Conservation (phyloP, 176 grass and related monocot genomes). For the Rhynchospora pubera region DNA sequence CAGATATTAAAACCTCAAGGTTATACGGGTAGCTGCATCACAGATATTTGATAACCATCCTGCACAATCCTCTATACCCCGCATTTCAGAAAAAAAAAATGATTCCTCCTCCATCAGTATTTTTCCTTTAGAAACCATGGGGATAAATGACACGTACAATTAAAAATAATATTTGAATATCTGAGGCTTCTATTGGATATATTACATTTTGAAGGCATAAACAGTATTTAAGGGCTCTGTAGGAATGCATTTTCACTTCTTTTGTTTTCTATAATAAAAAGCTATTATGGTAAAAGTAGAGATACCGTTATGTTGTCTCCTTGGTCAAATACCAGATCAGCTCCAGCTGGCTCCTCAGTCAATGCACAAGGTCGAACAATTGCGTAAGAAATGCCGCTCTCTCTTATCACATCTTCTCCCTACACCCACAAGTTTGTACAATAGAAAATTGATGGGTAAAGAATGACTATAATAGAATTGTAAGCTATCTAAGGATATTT, state of each 20-base stretch:
- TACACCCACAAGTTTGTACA: slow-evolving; percentile 20
- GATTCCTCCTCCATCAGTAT: not conserved
- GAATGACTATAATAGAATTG: not conserved
- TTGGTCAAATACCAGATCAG: slow-evolving; percentile 94
- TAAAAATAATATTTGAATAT: not conserved
- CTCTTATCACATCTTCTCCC: slow-evolving; percentile 94
- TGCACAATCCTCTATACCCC: not conserved
- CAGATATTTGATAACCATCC: not conserved
- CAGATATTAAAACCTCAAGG: not conserved
- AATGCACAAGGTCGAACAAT: slow-evolving; percentile 87
- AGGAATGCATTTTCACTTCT: not conserved
- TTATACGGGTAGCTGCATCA: not conserved
- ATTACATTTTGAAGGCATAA: not conserved
- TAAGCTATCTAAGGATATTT: not conserved
- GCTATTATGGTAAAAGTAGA: not conserved
- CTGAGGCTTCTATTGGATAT: not conserved
- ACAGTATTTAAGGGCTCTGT: not conserved
- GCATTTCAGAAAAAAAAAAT: not conserved
- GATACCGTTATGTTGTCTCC: slow-evolving; percentile 91
- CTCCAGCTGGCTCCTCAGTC: slow-evolving; percentile 93
- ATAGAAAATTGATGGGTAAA: not conserved
- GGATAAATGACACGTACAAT: not conserved
- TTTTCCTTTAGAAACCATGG: not conserved
- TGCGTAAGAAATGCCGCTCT: slow-evolving; percentile 65
- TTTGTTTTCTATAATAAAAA: not conserved